phyloP scores from a whole-genome alignment of 345 rosid species.

The Salix exigua region DNA sequence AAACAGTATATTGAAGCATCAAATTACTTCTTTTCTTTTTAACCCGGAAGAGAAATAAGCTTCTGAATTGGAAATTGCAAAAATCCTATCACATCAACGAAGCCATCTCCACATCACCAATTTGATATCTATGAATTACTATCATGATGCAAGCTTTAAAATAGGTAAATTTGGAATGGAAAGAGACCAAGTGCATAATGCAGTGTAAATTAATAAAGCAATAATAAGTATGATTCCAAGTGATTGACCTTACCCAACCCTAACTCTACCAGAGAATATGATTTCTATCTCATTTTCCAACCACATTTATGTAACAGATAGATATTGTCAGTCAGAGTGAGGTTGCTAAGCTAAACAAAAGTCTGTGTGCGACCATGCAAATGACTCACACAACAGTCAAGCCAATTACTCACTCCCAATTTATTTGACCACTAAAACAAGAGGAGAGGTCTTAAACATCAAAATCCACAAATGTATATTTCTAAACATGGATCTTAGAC shows the following conservation, averaged over 20 bases:
- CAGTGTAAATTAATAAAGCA: background rate
- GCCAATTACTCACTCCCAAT: background rate
- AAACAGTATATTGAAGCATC: background rate
- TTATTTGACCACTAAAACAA: background rate
- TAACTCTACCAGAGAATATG: background rate
- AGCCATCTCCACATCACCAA: background rate
- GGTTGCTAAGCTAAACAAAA: too few species aligned
- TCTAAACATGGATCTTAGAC: background rate
- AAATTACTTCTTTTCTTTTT: too few species aligned
- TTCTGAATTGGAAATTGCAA: background rate
- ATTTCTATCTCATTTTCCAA: too few species aligned
- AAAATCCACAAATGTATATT: background rate
- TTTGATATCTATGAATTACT: background rate
- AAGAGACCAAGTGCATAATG: background rate
- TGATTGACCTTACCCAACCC: background rate
- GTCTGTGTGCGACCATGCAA: background rate
- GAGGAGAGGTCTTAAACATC: background rate
- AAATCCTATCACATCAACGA: background rate
- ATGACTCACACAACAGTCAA: background rate
- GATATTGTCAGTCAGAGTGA: background rate
- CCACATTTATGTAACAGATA: too few species aligned
- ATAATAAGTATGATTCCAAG: too few species aligned
- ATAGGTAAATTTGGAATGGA: background rate
- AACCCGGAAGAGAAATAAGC: background rate
- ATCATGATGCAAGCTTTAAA: background rate